Evolutionary conservation across 495 filamentous ascomycete species (phyloP), one percentile per base, ranked within the genome.

Genomic region (Tuber umbilicatum): DNA sequence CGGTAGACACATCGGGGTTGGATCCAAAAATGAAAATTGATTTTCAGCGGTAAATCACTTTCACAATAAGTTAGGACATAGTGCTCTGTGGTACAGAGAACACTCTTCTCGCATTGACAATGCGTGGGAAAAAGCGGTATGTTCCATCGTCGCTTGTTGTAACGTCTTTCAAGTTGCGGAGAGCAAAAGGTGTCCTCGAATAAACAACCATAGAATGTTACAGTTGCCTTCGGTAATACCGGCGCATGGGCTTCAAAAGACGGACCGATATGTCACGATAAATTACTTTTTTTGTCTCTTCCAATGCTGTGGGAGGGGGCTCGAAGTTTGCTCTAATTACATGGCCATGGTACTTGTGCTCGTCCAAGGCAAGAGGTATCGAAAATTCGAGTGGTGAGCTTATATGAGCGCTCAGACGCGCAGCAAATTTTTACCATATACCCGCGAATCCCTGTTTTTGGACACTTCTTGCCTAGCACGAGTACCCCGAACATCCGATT

Each of bases 11-110:
- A 64, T 64, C 4, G 27, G 55, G 71, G 60, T 69, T 69, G 72
- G 72, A 74, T 78, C 69, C 76, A 72, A 75, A 45, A 74, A 79
- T 78, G 78, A 72, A 76, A 76, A 72, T 73, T 75, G 77, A 78
- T 76, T 76, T 45, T 68, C 71, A 78, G 69, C 67, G 68, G 55
- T 70, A 71, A 72, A 70, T 42, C 45, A 50, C 42, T 64, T 74
- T 23, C 69, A 74, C 68, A 74, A 38, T 16, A 70, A 55, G 70
- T n/a, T 40, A 40, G 39, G 5, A 7, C 39, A 64, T 10, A 14
- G n/a, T 27, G 31, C 55, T 50, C 70, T 70, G 35, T 55, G 68
- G 67, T 35, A 74, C 50, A 74, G 64, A 38, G 35, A 73, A 42
- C 17, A 40, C 23, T 67, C 74, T 42, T 47, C 27, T 35, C 27